Conservation (phyloP, 2,329 filamentous ascomycete species). For the Aureobasidium melanogenum region DNA sequence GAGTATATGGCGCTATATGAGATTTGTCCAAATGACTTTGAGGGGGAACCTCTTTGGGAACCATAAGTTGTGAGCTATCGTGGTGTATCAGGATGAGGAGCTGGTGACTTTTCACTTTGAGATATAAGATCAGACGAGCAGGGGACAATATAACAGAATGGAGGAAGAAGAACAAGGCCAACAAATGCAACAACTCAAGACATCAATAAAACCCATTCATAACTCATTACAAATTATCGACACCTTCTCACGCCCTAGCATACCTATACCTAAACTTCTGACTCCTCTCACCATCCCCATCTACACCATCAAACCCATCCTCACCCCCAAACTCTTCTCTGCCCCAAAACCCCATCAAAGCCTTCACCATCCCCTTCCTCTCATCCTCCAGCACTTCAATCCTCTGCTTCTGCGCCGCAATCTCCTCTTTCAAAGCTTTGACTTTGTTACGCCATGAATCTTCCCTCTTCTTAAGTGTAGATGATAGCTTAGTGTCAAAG, state of each 20-base stretch:
- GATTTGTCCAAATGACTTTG: no score
- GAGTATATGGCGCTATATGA: no score
- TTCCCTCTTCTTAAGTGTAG: background rate
- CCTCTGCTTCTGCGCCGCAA: background rate
- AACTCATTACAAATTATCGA: no score
- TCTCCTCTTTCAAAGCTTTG: background rate
- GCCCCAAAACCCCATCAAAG: conserved; percentile 77
- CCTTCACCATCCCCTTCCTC: conserved; percentile 28
- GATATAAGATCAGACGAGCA: no score
- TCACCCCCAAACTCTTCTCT: conserved; percentile 34
- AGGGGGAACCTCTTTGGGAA: no score
- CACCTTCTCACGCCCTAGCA: background rate
- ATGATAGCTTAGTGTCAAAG: background rate
- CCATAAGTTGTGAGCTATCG: no score
- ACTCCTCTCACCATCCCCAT: conserved; percentile 12
- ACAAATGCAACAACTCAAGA: no score
- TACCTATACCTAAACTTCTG: conserved; percentile 29
- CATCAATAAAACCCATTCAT: no score
- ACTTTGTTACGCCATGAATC: background rate
- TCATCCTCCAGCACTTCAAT: conserved; percentile 21
- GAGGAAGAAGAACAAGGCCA: no score
- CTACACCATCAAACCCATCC: background rate
- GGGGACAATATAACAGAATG: no score
- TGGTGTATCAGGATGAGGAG: no score
- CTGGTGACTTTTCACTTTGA: no score